Percentiles rank a stretch among this genome's conserved stretches.
Evolutionary conservation across 192 early-diverging fungal genomes (phyloP).

Genomic region (Umbelopsis ramanniana): DNA sequence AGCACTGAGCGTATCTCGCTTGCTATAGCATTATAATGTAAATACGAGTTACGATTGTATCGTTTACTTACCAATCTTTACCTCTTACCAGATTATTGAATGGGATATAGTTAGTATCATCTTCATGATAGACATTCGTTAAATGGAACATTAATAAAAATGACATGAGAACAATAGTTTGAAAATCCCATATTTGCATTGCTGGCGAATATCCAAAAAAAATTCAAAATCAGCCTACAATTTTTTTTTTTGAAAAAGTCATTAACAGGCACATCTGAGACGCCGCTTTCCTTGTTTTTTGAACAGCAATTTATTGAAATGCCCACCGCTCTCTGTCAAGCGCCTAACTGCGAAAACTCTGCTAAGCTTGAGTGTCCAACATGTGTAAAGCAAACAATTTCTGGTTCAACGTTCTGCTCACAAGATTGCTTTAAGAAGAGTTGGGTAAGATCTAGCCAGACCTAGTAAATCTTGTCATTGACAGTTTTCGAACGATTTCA

Average conservation of each 20-base stretch:
- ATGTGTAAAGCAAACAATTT: constrained; percentile 69
- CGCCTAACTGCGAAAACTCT: constrained; percentile 61
- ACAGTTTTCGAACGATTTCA: neutral
- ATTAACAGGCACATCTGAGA: neutral
- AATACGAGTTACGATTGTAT: no score
- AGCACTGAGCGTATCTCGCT: constrained; percentile 19
- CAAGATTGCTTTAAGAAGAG: constrained; percentile 75
- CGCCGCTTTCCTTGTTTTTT: neutral
- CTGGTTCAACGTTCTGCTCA: constrained; percentile 74
- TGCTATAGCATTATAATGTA: neutral
- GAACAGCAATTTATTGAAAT: neutral
- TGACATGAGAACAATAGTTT: no score
- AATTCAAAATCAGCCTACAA: neutral
- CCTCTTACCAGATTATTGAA: no score
- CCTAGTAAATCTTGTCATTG: no score
- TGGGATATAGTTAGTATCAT: no score
- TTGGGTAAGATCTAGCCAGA: constrained; percentile 55
- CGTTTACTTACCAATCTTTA: neutral
- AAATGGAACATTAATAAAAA: no score
- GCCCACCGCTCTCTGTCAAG: constrained; percentile 40
- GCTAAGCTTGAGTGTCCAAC: constrained; percentile 81
- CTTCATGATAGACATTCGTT: no score
- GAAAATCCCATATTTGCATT: neutral
- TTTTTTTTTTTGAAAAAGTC: neutral
- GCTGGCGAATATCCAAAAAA: neutral